Evolutionary conservation across 2,329 filamentous ascomycete species (phyloP).

Genomic region (Lasiodiplodia theobromae): DNA sequence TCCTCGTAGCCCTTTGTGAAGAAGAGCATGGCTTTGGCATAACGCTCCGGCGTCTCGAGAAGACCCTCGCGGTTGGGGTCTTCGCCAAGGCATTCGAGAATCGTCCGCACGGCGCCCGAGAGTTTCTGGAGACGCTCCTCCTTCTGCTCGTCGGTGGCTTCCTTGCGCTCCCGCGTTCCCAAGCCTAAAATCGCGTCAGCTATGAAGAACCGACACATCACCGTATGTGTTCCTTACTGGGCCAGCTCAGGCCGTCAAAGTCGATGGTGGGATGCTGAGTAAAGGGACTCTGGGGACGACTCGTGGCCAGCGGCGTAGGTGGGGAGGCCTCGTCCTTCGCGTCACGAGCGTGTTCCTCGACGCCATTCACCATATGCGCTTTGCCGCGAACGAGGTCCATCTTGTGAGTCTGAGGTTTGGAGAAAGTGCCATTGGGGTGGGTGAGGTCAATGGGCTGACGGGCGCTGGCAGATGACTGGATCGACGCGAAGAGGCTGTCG

Average conservation of each 20-base stretch:
- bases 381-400: constrained; percentile 8
- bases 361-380: constrained; percentile 35
- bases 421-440: constrained; percentile 42
- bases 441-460: constrained; percentile 56
- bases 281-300: constrained; percentile 59
- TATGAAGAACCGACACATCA: neutral
- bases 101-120: constrained; percentile 68
- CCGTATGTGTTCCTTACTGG: constrained; percentile 48
- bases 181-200: constrained; percentile 52
- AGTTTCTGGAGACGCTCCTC: constrained; percentile 65
- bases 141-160: constrained; percentile 65
- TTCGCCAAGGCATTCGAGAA: constrained; percentile 71
- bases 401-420: constrained; percentile 32
- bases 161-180: constrained; percentile 69
- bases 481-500: constrained; percentile 65
- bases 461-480: constrained; percentile 63
- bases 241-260: constrained; percentile 64
- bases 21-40: constrained; percentile 93
- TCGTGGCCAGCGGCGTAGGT: constrained; percentile 61
- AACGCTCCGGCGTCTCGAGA: constrained; percentile 77
- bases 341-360: constrained; percentile 60
- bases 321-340: constrained; percentile 58
- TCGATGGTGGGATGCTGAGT: constrained; percentile 60
- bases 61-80: constrained; percentile 70
- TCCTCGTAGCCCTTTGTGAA: constrained; percentile 98